Conservation (phyloP, 768 basidiomycete genomes). For the Saitozyma sp. region DNA sequence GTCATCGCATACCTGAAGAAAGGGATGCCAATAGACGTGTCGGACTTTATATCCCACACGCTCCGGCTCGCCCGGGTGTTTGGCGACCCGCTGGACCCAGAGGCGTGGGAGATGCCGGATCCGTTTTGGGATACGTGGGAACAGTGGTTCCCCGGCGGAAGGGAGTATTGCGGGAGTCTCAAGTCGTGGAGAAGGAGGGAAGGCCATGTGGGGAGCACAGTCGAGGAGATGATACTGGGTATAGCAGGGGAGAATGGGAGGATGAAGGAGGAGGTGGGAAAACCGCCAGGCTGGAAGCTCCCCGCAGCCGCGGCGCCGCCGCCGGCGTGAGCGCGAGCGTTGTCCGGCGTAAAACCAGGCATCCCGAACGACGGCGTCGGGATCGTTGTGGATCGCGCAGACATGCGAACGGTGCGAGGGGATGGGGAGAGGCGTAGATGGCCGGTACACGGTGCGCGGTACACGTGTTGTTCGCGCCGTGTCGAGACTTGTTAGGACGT, state of each 20-base stretch:
- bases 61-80: slow-evolving; percentile 16
- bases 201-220: slow-evolving; percentile 21
- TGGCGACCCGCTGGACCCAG: slow-evolving; percentile 29
- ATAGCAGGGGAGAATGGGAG: slow-evolving; percentile 16
- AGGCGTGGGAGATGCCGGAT: slow-evolving; percentile 33
- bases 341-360: too few relatives aligned
- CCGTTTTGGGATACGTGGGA: slow-evolving; percentile 32
- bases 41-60: slow-evolving; percentile 16
- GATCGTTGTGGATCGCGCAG: too few relatives aligned
- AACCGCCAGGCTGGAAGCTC: slow-evolving; percentile 23
- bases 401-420: too few relatives aligned
- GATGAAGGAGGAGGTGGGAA: slow-evolving; percentile 19
- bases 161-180: slow-evolving; percentile 20
- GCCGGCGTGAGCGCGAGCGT: too few relatives aligned
- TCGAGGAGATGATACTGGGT: slow-evolving; percentile 30
- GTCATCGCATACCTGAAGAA: slow-evolving; percentile 11
- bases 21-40: slow-evolving; percentile 16
- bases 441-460: too few relatives aligned
- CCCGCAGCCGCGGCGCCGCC: too few relatives aligned
- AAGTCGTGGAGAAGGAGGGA: slow-evolving; percentile 26
- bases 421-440: too few relatives aligned
- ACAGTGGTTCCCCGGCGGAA: slow-evolving; percentile 22
- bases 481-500: too few relatives aligned
- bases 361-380: too few relatives aligned
- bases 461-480: too few relatives aligned